Percentiles rank a stretch among this genome's conserved stretches.
Conservation (phyloP, 2,329 filamentous ascomycete species). For the Westerdykella sp. region DNA sequence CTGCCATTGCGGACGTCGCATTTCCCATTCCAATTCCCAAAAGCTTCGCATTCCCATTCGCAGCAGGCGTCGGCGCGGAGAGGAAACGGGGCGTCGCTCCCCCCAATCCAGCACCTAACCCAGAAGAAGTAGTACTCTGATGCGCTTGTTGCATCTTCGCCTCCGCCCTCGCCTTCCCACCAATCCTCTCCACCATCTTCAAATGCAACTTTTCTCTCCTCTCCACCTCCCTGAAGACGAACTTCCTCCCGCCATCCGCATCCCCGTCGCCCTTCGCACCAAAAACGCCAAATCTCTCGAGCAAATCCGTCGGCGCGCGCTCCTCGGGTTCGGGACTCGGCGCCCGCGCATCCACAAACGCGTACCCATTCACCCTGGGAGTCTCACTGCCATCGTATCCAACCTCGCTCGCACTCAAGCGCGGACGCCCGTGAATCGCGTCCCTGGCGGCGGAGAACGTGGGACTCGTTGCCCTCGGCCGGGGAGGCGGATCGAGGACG, state of each 20-base stretch:
- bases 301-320: slow-evolving; percentile 35
- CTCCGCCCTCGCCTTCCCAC: slow-evolving; percentile 45
- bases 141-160: slow-evolving; percentile 42
- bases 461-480: slow-evolving; percentile 60
- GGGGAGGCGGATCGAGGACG: slow-evolving; percentile 40
- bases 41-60: too few relatives aligned
- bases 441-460: slow-evolving; percentile 77
- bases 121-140: neutral
- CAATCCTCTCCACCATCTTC: slow-evolving; percentile 76
- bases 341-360: slow-evolving; percentile 90
- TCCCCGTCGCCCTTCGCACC: neutral
- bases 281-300: slow-evolving; percentile 41
- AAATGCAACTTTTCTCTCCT: slow-evolving; percentile 76
- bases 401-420: slow-evolving; percentile 55
- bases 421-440: slow-evolving; percentile 69
- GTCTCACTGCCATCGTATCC: slow-evolving; percentile 66
- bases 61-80: slow-evolving; percentile 62
- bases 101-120: slow-evolving; percentile 1
- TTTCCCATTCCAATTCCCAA: too few relatives aligned
- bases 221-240: slow-evolving; percentile 68
- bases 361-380: slow-evolving; percentile 85
- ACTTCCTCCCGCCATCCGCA: slow-evolving; percentile 56
- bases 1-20: slow-evolving; percentile 52
- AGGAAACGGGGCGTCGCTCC: slow-evolving; percentile 56
- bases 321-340: slow-evolving; percentile 54